Base-by-base conservation (phyloP, 202 grass and related monocot species). In the Carex arenaria region DNA sequence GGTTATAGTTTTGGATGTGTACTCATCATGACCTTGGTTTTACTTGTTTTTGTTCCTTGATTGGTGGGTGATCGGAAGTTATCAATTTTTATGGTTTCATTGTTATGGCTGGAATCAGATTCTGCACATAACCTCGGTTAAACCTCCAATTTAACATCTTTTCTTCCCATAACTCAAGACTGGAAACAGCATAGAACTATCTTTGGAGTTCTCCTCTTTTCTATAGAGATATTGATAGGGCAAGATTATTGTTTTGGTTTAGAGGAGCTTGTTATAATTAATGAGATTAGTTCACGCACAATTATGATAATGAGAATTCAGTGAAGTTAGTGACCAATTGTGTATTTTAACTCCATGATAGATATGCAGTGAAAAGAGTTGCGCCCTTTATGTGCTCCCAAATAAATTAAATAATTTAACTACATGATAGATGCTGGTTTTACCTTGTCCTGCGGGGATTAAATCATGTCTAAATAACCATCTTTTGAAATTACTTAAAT, bases 1-100 rank as follows among this genome's bases (percentile, higher is more conserved):
- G 80, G 80, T 67, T 82, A 69, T 82, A 19, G 61, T 40, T 68
- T 55, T 67, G 45, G 8, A 68, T 18, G 65, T 49, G 34, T 59
- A 77, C 15, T 56, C 26, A 36, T 8, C 3, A 9, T 28, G 28
- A 38, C 73, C 52, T 59, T n/a, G 60, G 34, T 22, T 80, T 63
- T 43, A 26, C 11, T 23, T 64, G 36, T 49, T 2, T 30, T 2
- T 67, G 45, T 65, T 28, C 28, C 10, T 74, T 74, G 11, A 4
- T 34, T 77, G 6, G 1, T 77, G 52, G 15, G 53, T 75, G 4
- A 75, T 54, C 17, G 7, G 4, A 49, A 52, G 3, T 73, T 52
- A 56, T 34, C 72, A 55, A 34, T 11, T 12, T 31, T 66, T 64
- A 10, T 56, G 12, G 34, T 62, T 80, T 18, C 1, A 5, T 34